Evolutionary conservation across 2,329 filamentous ascomycete genomes (phyloP), one percentile per base, ranked within the genome.

Genomic region (Botrytis aclada): DNA sequence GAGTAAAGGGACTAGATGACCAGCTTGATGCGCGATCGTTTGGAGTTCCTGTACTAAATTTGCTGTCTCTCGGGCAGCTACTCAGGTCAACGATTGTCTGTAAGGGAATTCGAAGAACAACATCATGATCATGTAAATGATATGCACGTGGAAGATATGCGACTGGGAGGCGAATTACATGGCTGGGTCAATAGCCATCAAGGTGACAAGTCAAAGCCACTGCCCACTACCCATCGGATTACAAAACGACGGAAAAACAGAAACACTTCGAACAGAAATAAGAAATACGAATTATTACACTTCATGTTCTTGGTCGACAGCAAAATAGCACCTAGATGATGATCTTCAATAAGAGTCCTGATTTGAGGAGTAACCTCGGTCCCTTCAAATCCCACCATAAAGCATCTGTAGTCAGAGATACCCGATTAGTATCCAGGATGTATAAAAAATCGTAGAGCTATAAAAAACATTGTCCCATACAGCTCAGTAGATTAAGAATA

Each of bases 31-130:
- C 54, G 96, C 96, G 80, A 97, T 95, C 67, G 91, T 94, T 83
- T 99, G 96, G 62, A 99, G 86, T 80, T 98, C 94, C 80, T 96
- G 92, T 43, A 97, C 93, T 60, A 98, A 87, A 79, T 88, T 89
- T 61, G 95, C 95, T 45, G 95, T 95, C 80, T 98, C 93, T 81
- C 97, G 91, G 74, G 95, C 95, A 80, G 95, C 95, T 98, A 81
- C 47, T 39, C 37, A 62, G 18, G 72, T 79, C 60, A 79, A 76
- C 77, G 25, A 69, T 25, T 69, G 43, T 74, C 66, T 71, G 58
- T 67, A 70, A 37, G 69, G 22, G 61, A 39, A 29, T 20, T 20
- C 29, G 14, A 71, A 66, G 29, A 43, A 66, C 25, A 66, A 66
- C 14, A 43, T 16, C 20, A 34, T 22, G 25, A 71, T 63, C 25